phyloP scores from a whole-genome alignment of 2,329 filamentous ascomycete genomes.

The Aspergillus glaucus region DNA sequence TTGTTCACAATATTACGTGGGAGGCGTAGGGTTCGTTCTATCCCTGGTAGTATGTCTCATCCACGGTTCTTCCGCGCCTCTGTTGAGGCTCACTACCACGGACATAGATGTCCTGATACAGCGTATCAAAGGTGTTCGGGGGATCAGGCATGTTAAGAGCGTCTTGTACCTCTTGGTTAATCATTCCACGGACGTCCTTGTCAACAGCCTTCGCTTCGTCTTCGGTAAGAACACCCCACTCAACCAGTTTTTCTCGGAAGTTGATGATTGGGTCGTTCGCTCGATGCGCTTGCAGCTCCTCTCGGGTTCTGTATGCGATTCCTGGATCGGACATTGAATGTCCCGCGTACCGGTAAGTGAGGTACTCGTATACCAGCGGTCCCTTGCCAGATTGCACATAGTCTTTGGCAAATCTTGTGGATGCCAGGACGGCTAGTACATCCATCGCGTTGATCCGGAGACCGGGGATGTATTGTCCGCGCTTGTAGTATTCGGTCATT shows the following conservation, averaged over 20 bases:
- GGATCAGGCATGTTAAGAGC: slow-evolving; percentile 82
- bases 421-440: slow-evolving; percentile 88
- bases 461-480: slow-evolving; percentile 96
- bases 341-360: slow-evolving; percentile 95
- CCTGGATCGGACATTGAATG: slow-evolving; percentile 99
- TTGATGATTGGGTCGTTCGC: slow-evolving; percentile 95
- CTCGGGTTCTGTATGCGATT: slow-evolving; percentile 94
- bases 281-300: slow-evolving; percentile 91
- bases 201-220: slow-evolving; percentile 90
- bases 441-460: slow-evolving; percentile 99
- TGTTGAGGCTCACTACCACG: slow-evolving; percentile 75
- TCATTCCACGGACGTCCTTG: slow-evolving; percentile 76
- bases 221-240: slow-evolving; percentile 82
- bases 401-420: slow-evolving; percentile 83
- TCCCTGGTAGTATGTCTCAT: slow-evolving; percentile 75
- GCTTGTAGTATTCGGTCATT: slow-evolving; percentile 98
- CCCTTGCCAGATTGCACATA: slow-evolving; percentile 75
- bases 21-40: not conserved
- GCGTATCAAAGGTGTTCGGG: slow-evolving; percentile 67
- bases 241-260: slow-evolving; percentile 88
- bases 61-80: slow-evolving; percentile 73
- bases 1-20: not conserved
- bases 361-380: slow-evolving; percentile 90
- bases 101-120: slow-evolving; percentile 93
- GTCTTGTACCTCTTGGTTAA: slow-evolving; percentile 78